phyloP scores from a whole-genome alignment of 306 rosid species.

The Cyclanthera cordifolia region DNA sequence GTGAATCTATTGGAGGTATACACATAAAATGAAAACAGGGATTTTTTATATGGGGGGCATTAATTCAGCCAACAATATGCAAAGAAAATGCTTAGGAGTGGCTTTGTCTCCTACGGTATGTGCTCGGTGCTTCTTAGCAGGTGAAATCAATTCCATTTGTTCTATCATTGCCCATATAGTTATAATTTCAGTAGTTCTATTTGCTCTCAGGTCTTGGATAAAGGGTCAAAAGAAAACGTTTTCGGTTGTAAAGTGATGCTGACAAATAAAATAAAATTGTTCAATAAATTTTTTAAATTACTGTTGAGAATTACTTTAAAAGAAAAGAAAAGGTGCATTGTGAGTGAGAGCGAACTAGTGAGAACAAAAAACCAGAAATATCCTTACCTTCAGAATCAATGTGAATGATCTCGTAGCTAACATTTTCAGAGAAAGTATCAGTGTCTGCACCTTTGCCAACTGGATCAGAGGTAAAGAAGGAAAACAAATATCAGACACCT shows the following conservation, averaged over 20 bases:
- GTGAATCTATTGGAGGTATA: background rate
- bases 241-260: background rate
- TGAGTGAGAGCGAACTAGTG: background rate
- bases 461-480: background rate
- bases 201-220: background rate
- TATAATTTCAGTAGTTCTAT: background rate
- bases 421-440: background rate
- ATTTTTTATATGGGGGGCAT: background rate
- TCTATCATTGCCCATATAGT: background rate
- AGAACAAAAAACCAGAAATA: background rate
- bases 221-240: background rate
- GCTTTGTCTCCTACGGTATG: background rate
- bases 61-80: background rate
- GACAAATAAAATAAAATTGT: background rate
- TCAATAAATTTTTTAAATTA: background rate
- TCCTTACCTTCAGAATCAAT: constrained; percentile 1
- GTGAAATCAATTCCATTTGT: background rate
- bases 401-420: background rate
- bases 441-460: constrained; percentile 3
- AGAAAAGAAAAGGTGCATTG: background rate
- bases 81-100: background rate
- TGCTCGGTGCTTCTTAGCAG: background rate
- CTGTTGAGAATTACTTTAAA: background rate
- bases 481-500: background rate
- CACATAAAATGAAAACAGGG: background rate